Conservation (phyloP, 768 basidiomycete genomes). For the Boletus reticuloceps region DNA sequence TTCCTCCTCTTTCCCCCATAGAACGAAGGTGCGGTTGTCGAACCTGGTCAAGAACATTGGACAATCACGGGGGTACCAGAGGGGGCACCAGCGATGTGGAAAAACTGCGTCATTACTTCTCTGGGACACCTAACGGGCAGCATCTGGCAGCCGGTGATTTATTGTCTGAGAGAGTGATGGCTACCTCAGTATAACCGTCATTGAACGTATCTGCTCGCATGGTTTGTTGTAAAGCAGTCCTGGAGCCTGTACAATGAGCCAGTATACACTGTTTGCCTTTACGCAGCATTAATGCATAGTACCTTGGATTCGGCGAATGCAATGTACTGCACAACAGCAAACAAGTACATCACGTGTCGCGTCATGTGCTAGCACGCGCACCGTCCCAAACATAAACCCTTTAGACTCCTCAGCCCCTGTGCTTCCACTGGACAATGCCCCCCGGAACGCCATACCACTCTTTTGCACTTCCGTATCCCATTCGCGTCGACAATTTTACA, state of each 20-base stretch:
- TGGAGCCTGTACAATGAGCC: slow-evolving; percentile 8
- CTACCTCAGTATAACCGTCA: slow-evolving; percentile 1
- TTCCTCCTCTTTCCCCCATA: slow-evolving; percentile 1
- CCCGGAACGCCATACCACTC: slow-evolving; percentile 74
- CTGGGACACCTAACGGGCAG: slow-evolving; percentile 40
- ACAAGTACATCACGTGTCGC: no score
- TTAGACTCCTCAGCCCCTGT: slow-evolving; percentile 16
- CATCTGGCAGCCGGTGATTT: slow-evolving; percentile 44
- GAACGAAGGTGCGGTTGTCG: slow-evolving; percentile 27
- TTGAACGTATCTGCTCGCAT: slow-evolving; percentile 7
- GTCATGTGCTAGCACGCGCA: no score
- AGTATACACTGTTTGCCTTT: no score
- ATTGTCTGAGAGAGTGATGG: slow-evolving; percentile 23
- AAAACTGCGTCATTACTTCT: slow-evolving; percentile 38
- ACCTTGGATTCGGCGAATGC: no score
- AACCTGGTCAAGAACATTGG: slow-evolving; percentile 41
- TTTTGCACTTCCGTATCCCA: slow-evolving; percentile 73
- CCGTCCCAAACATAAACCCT: no score
- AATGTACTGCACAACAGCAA: no score
- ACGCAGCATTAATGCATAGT: no score
- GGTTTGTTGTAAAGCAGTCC: slow-evolving; percentile 12
- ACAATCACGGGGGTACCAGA: slow-evolving; percentile 24
- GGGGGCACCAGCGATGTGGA: slow-evolving; percentile 20
- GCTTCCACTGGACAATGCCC: slow-evolving; percentile 49
- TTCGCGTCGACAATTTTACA: slow-evolving; percentile 85